Conservation (phyloP, 2,329 filamentous ascomycete genomes). For the Magnaporthiopsis poae region DNA sequence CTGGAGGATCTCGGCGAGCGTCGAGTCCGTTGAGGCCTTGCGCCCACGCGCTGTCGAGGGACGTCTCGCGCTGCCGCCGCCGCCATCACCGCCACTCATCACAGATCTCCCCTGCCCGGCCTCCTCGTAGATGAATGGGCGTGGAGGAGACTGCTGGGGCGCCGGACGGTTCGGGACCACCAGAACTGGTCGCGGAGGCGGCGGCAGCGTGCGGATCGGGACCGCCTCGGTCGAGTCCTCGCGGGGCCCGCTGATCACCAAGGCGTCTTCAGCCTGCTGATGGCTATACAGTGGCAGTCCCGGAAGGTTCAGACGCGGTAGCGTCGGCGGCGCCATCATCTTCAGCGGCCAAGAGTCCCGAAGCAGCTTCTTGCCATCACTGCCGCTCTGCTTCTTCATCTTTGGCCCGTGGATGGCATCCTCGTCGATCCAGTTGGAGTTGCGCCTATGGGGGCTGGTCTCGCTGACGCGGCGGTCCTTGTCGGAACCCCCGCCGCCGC, state of each 20-base stretch:
- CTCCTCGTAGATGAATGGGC: neutral
- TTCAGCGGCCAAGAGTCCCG: constrained; percentile 21
- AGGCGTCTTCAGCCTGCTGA: neutral
- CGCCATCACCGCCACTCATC: neutral
- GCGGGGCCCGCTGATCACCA: neutral
- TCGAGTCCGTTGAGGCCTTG: constrained; percentile 33
- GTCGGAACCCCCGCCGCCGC: neutral
- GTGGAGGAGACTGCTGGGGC: neutral
- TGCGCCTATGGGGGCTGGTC: constrained; percentile 12
- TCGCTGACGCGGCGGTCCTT: constrained; percentile 15
- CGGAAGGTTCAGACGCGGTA: constrained; percentile 21
- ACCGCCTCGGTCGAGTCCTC: neutral
- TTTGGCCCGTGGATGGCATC: constrained; percentile 40
- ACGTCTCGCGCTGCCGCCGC: constrained; percentile 10
- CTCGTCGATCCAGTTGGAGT: constrained; percentile 38
- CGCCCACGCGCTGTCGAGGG: constrained; percentile 16
- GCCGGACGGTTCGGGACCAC: constrained; percentile 8
- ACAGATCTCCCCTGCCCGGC: neutral
- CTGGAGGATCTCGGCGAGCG: constrained; percentile 40
- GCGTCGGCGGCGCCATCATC: constrained; percentile 22
- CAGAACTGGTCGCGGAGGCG: constrained; percentile 10
- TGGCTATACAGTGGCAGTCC: neutral
- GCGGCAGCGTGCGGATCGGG: constrained; percentile 4
- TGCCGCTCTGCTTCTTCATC: constrained; percentile 22
- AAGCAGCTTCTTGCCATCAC: constrained; percentile 15